Conservation (phyloP, 495 filamentous ascomycete species). For the Penicillium salamii region DNA sequence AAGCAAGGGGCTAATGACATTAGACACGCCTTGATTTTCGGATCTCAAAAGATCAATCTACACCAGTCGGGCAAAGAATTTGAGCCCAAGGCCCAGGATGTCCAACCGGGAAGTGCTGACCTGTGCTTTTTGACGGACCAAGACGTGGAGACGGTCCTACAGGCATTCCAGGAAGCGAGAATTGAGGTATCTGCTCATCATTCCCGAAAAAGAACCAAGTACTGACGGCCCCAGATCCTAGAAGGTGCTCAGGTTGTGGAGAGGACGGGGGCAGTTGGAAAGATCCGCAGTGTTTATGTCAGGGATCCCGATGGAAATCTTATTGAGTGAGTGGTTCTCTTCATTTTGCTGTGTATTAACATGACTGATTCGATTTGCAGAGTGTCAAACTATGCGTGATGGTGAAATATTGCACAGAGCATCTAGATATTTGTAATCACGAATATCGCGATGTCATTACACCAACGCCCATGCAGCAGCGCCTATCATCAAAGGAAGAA, state of each 20-base stretch:
- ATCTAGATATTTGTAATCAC: background rate
- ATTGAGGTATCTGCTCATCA: conserved; percentile 30
- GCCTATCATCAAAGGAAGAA: background rate
- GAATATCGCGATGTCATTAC: background rate
- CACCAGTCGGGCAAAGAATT: conserved; percentile 52
- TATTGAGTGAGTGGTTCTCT: conserved; percentile 41
- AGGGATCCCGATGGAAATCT: conserved; percentile 57
- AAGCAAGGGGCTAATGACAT: background rate
- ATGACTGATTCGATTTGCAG: background rate
- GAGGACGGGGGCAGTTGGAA: conserved; percentile 48
- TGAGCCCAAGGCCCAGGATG: conserved; percentile 49
- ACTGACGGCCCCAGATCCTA: conserved; percentile 22
- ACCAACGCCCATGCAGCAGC: background rate
- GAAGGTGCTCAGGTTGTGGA: conserved; percentile 47
- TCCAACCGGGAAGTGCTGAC: conserved; percentile 50
- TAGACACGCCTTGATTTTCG: conserved; percentile 50
- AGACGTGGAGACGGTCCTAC: conserved; percentile 36
- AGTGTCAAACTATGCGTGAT: conserved; percentile 23
- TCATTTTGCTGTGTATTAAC: background rate
- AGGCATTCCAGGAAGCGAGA: conserved; percentile 29
- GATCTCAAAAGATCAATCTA: conserved; percentile 54
- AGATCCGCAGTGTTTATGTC: conserved; percentile 52
- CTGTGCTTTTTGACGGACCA: conserved; percentile 50
- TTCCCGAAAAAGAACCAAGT: background rate
- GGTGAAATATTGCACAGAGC: background rate